Evolutionary conservation across 768 basidiomycete species (phyloP).

Genomic region (Kwoniella sp.): DNA sequence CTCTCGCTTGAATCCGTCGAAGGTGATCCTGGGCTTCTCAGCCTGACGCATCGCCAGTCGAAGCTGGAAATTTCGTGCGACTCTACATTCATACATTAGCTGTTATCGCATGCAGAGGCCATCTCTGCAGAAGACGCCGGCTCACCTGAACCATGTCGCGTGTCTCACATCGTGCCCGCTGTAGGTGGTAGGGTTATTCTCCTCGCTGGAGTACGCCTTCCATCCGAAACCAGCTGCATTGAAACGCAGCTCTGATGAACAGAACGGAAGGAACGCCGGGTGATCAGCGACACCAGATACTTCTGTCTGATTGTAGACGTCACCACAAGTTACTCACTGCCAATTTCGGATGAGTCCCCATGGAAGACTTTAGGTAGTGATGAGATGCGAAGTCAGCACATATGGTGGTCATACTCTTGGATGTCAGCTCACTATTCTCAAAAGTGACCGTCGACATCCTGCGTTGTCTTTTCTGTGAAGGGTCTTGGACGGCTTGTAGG

Average conservation of each 20-base stretch:
- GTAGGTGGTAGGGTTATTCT: constrained; percentile 60
- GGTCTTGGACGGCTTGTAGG: too few species aligned
- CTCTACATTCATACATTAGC: constrained; percentile 55
- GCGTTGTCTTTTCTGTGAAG: too few species aligned
- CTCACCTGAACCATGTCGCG: constrained; percentile 50
- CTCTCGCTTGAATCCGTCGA: constrained; percentile 91
- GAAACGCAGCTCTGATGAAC: constrained; percentile 66
- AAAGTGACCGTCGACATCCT: constrained; percentile 25
- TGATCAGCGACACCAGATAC: not conserved
- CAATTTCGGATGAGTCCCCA: constrained; percentile 70
- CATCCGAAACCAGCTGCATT: constrained; percentile 90
- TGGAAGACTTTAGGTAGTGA: constrained; percentile 64
- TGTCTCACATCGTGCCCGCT: constrained; percentile 35
- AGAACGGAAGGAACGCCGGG: not conserved
- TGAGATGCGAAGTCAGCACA: not conserved
- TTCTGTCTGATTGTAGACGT: not conserved
- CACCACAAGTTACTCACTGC: constrained; percentile 64
- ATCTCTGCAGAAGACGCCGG: too few species aligned
- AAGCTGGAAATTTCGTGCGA: constrained; percentile 89
- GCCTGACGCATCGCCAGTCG: constrained; percentile 70
- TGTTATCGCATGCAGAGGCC: not conserved
- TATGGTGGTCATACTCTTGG: not conserved
- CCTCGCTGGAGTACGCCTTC: constrained; percentile 69
- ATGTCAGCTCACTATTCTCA: constrained; percentile 24
- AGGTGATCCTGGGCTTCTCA: constrained; percentile 73